A percentile compares a stretch with the other conserved stretches of the same genome.
Evolutionary conservation across 1,284 basidiomycete genomes (phyloP).

Genomic region (Flammula alnicola): DNA sequence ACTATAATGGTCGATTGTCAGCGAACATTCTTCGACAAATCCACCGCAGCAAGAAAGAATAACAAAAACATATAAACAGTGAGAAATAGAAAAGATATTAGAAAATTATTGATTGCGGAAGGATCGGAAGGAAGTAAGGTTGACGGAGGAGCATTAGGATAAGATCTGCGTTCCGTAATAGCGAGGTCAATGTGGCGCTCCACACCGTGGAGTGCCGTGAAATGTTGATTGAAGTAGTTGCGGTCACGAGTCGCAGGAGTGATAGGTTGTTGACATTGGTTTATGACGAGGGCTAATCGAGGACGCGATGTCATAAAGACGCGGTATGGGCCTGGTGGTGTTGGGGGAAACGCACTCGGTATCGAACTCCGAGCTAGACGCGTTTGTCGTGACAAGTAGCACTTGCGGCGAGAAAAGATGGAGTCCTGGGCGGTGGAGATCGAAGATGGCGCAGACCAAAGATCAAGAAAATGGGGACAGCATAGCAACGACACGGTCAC

Average conservation of each 20-base stretch:
- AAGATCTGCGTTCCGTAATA: too few species aligned
- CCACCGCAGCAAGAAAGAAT: slow-evolving; percentile 7
- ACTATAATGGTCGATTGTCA: slow-evolving; percentile 39
- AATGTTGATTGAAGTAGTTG: background rate
- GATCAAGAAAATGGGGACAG: background rate
- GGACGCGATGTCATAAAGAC: too few species aligned
- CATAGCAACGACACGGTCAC: background rate
- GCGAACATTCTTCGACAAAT: slow-evolving; percentile 3
- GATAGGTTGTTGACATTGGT: too few species aligned
- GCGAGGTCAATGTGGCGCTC: background rate
- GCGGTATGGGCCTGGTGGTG: too few species aligned
- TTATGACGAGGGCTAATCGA: too few species aligned
- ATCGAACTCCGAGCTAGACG: background rate
- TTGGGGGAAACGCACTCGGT: too few species aligned
- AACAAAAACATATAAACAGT: background rate
- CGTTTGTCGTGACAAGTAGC: background rate
- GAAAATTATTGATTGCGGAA: too few species aligned
- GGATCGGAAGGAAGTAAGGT: too few species aligned
- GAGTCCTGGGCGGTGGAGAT: too few species aligned
- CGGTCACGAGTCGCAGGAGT: too few species aligned
- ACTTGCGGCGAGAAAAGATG: too few species aligned
- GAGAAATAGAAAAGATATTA: background rate
- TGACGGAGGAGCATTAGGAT: too few species aligned
- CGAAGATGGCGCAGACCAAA: background rate
- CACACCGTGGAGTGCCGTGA: background rate